phyloP scores from a whole-genome alignment of 176 grass and related monocot species.

The Oryza coarctata region DNA sequence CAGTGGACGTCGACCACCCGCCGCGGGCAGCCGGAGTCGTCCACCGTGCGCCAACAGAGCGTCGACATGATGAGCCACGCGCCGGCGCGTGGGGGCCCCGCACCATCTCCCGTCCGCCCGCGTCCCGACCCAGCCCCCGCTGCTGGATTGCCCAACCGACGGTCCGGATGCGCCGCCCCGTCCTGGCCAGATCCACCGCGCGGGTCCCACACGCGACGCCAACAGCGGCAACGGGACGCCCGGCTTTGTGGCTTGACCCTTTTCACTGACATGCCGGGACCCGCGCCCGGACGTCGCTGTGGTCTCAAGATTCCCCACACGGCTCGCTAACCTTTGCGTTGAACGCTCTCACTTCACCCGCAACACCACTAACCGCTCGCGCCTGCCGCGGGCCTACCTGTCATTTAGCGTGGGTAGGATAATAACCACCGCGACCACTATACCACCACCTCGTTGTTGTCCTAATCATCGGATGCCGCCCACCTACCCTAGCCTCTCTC shows the following conservation, averaged over 20 bases:
- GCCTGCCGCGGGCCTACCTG: not conserved
- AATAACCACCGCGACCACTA: not conserved
- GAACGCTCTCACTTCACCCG: not conserved
- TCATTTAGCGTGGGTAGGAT: not conserved
- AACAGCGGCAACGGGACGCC: not conserved
- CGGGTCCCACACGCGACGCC: not conserved
- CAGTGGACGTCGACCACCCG: not conserved
- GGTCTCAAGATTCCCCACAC: constrained; percentile 26
- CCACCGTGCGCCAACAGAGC: not conserved
- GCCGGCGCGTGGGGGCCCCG: not conserved
- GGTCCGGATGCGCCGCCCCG: not conserved
- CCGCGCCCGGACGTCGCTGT: not conserved
- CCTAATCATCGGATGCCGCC: not conserved
- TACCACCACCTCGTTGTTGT: not conserved
- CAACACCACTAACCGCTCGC: not conserved
- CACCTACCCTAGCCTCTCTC: constrained; percentile 9
- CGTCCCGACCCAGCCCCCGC: not conserved
- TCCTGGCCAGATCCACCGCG: not conserved
- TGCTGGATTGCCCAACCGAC: not conserved
- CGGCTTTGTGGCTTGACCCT: too few species aligned
- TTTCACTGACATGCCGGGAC: not conserved
- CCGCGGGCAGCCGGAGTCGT: not conserved
- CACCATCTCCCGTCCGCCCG: constrained; percentile 16
- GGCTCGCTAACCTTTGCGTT: not conserved
- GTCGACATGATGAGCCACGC: constrained; percentile 42